Conservation (phyloP, 352 stramenopile species). For the Halophytophthora batemanensis region DNA sequence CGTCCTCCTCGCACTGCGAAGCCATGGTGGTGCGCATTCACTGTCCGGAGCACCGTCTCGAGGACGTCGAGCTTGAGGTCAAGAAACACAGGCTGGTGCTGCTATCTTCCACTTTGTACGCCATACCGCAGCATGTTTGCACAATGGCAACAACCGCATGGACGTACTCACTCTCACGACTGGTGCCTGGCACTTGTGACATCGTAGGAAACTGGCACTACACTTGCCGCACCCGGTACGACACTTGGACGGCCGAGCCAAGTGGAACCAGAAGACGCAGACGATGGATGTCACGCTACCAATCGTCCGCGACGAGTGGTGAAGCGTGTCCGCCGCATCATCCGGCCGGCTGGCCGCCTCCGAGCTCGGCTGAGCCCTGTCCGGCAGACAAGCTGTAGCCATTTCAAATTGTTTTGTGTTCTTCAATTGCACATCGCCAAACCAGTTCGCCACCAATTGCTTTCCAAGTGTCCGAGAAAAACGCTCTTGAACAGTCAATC, state of each 20-base stretch:
- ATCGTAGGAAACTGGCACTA: constrained; percentile 56
- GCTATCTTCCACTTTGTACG: constrained; percentile 55
- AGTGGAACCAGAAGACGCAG: constrained; percentile 58
- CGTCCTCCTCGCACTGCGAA: constrained; percentile 76
- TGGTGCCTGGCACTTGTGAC: constrained; percentile 2
- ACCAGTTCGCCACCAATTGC: too few species aligned
- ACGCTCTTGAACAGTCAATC: too few species aligned
- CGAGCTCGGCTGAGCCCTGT: too few species aligned
- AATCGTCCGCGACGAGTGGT: constrained; percentile 78
- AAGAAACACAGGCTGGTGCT: constrained; percentile 75
- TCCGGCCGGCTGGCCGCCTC: too few species aligned
- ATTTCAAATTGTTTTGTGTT: too few species aligned
- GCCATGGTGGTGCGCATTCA: constrained; percentile 75
- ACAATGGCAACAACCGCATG: not conserved
- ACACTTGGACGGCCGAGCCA: constrained; percentile 65
- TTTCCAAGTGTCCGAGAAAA: too few species aligned
- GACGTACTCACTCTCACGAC: not conserved
- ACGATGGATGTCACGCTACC: constrained; percentile 62
- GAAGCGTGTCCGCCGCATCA: constrained; percentile 5
- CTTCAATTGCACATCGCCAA: too few species aligned
- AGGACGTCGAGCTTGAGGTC: constrained; percentile 82
- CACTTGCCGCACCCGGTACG: constrained; percentile 72
- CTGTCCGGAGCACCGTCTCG: constrained; percentile 55
- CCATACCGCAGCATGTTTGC: not conserved
- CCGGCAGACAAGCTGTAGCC: too few species aligned